Evolutionary conservation across 192 early-diverging fungal species (phyloP).

Genomic region (Coemansia aciculifera): DNA sequence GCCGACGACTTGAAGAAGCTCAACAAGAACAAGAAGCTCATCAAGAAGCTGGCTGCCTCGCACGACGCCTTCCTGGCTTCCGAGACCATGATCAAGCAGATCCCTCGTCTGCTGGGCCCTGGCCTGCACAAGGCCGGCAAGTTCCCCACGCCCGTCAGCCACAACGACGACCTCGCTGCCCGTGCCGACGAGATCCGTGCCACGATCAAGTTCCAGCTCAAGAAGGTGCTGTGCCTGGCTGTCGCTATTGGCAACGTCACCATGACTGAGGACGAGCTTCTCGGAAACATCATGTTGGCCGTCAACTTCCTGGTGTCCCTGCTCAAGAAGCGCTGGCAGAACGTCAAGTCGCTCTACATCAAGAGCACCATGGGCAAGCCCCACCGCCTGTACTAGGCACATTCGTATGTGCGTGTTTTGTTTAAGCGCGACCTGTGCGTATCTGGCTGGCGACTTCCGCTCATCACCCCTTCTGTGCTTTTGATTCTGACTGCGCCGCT

Average conservation of each 20-base stretch:
- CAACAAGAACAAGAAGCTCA: conserved; percentile 99
- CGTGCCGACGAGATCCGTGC: conserved; percentile 93
- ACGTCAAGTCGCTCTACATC: conserved; percentile 97
- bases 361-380: conserved; percentile 98
- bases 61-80: conserved; percentile 98
- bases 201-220: conserved; percentile 99
- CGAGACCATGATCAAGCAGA: conserved; percentile 98
- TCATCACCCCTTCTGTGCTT: conserved; percentile 16
- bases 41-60: conserved; percentile 99
- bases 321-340: conserved; percentile 99
- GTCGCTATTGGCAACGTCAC: conserved; percentile 93
- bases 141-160: conserved; percentile 95
- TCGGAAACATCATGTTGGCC: conserved; percentile 96
- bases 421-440: neutral
- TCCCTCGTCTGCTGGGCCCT: conserved; percentile 96
- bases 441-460: conserved; percentile 21
- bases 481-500: conserved; percentile 2
- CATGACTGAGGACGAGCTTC: conserved; percentile 93
- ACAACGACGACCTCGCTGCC: conserved; percentile 79
- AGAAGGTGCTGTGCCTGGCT: conserved; percentile 98
- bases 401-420: neutral
- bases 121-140: conserved; percentile 99
- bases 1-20: conserved; percentile 99
- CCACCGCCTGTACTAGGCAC: conserved; percentile 76
- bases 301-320: conserved; percentile 98